These are phyloP conservation scores for Aspergillus latus DNA, from an alignment of 2,329 filamentous ascomycete species.

Conservation along the genomic window DNA sequence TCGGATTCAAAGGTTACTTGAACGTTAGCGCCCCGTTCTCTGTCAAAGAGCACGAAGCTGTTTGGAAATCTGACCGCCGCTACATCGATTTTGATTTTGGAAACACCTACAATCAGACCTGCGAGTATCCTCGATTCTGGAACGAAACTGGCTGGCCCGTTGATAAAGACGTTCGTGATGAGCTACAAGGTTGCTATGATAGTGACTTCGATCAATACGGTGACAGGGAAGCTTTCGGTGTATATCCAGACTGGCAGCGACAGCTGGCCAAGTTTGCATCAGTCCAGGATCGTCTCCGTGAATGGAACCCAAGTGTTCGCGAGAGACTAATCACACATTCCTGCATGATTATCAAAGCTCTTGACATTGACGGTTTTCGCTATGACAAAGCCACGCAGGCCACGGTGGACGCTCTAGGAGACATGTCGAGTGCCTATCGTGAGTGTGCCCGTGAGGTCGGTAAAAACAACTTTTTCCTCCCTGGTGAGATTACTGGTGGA, in stretches of 20 bases:
- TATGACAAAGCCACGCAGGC: conserved; percentile 67
- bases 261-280: conserved; percentile 66
- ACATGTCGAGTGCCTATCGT: conserved; percentile 58
- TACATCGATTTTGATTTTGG: conserved; percentile 61
- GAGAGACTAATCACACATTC: conserved; percentile 61
- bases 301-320: conserved; percentile 61
- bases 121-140: conserved; percentile 63
- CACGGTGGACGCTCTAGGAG: conserved; percentile 61
- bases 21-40: conserved; percentile 60
- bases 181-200: conserved; percentile 58
- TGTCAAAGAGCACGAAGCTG: conserved; percentile 56
- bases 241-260: conserved; percentile 63
- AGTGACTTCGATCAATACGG: conserved; percentile 67
- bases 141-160: conserved; percentile 57
- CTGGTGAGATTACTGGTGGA: conserved; percentile 64
- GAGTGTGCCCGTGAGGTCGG: conserved; percentile 57
- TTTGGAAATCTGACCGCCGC: conserved; percentile 55
- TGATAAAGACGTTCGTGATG: conserved; percentile 46
- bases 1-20: conserved; percentile 61
- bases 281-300: conserved; percentile 65
- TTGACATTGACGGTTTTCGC: conserved; percentile 67
- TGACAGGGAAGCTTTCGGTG: conserved; percentile 63
- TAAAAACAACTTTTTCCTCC: conserved; percentile 64
- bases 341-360: conserved; percentile 60
- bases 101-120: conserved; percentile 55